A percentile compares a stretch with the other conserved stretches of the same genome.
Conservation (phyloP, 495 filamentous ascomycete species). For the Daldinia concentrica region DNA sequence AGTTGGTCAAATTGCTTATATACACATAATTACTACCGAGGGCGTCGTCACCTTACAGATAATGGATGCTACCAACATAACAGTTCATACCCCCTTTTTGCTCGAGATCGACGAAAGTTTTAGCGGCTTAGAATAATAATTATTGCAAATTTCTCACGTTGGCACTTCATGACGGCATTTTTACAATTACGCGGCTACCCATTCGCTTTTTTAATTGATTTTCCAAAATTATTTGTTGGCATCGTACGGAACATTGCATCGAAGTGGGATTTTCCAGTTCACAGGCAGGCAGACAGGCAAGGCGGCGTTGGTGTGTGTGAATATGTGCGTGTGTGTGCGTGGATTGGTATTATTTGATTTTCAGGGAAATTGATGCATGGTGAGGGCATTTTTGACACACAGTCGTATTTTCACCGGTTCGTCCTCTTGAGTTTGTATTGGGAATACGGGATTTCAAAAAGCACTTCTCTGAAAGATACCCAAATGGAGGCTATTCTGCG, state of each 20-base stretch:
- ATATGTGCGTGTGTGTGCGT: constrained; percentile 26
- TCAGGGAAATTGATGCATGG: constrained; percentile 42
- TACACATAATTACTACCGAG: not conserved
- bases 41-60: not conserved
- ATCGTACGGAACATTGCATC: constrained; percentile 44
- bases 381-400: constrained; percentile 30
- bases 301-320: constrained; percentile 35
- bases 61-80: constrained; percentile 6
- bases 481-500: constrained; percentile 45
- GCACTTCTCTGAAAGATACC: constrained; percentile 45
- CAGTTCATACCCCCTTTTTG: constrained; percentile 2
- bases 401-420: constrained; percentile 37
- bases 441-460: constrained; percentile 43
- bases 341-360: constrained; percentile 29
- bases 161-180: constrained; percentile 29
- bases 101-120: constrained; percentile 13
- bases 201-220: constrained; percentile 25
- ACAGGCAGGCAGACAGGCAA: constrained; percentile 27
- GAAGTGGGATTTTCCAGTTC: constrained; percentile 27
- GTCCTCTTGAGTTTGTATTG: constrained; percentile 34
- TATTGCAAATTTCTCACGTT: constrained; percentile 17
- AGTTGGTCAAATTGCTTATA: not conserved
- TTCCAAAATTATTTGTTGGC: constrained; percentile 34
- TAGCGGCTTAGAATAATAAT: constrained; percentile 27
- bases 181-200: constrained; percentile 18